Conservation (phyloP, 1,139 yeast species). For the Tardiomyces depauwii region DNA sequence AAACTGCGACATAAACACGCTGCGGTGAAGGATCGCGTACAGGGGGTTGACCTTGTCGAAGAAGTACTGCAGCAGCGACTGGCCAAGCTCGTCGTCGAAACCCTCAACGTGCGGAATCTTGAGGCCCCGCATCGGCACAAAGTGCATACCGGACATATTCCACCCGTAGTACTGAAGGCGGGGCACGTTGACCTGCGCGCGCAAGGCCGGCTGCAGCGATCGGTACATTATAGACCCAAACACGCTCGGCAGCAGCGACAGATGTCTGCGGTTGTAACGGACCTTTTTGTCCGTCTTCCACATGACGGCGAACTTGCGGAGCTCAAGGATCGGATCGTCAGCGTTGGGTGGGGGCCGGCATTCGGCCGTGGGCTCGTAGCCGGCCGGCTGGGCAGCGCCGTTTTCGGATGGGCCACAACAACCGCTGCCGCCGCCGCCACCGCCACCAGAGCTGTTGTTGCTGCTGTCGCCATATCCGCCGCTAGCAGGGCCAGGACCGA, state of each 20-base stretch:
- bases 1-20: slow-evolving; percentile 43
- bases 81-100: slow-evolving; percentile 6
- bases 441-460: neutral
- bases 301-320: slow-evolving; percentile 1
- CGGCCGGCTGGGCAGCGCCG: neutral
- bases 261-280: slow-evolving; percentile 42
- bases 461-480: neutral
- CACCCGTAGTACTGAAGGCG: slow-evolving; percentile 54
- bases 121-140: slow-evolving; percentile 29
- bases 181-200: slow-evolving; percentile 36
- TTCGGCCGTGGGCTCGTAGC: neutral
- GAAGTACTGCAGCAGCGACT: slow-evolving; percentile 31
- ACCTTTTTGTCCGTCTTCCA: slow-evolving; percentile 23
- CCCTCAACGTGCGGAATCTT: slow-evolving; percentile 1
- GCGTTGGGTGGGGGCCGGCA: slow-evolving; percentile 1
- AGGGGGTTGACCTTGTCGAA: slow-evolving; percentile 44
- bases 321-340: neutral
- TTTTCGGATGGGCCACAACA: neutral
- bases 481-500: neutral
- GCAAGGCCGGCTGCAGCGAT: slow-evolving; percentile 31
- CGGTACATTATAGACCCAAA: slow-evolving; percentile 33
- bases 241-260: slow-evolving; percentile 36
- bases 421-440: neutral
- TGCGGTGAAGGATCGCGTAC: slow-evolving; percentile 43
- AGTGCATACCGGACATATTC: slow-evolving; percentile 53